Conservation (phyloP, 2,329 filamentous ascomycete species). For the Aspergillus felis region DNA sequence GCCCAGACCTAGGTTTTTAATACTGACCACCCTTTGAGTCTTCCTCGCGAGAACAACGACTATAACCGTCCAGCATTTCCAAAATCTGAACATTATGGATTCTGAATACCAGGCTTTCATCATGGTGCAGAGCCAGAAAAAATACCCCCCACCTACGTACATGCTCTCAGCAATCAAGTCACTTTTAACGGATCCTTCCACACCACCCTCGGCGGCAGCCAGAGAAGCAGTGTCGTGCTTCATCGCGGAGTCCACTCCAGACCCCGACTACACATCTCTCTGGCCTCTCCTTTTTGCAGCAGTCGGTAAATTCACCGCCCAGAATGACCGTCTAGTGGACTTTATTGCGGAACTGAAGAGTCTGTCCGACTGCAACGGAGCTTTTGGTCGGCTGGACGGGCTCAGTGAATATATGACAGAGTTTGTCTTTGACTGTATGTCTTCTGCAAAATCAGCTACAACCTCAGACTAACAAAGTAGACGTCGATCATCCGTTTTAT, state of each 20-base stretch:
- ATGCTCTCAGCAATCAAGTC: background rate
- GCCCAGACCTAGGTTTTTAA: background rate
- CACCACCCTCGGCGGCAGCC: background rate
- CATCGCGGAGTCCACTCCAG: background rate
- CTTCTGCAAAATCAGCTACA: background rate
- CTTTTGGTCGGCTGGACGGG: background rate
- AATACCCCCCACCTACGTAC: background rate
- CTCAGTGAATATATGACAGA: background rate
- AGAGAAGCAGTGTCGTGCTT: background rate
- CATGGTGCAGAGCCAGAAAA: background rate
- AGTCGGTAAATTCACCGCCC: background rate
- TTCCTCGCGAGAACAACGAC: background rate
- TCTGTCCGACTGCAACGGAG: background rate
- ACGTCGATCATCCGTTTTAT: background rate
- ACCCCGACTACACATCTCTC: background rate
- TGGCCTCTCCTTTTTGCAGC: background rate
- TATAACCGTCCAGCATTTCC: background rate
- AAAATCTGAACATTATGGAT: background rate
- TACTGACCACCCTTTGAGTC: background rate
- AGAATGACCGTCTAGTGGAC: background rate
- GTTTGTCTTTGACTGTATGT: constrained; percentile 1
- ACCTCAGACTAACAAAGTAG: background rate
- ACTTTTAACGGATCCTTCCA: background rate
- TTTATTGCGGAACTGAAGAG: background rate
- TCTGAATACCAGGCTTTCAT: background rate